Evolutionary conservation across 2,329 filamentous ascomycete genomes (phyloP).

Genomic region (Plectosphaerella sp.): DNA sequence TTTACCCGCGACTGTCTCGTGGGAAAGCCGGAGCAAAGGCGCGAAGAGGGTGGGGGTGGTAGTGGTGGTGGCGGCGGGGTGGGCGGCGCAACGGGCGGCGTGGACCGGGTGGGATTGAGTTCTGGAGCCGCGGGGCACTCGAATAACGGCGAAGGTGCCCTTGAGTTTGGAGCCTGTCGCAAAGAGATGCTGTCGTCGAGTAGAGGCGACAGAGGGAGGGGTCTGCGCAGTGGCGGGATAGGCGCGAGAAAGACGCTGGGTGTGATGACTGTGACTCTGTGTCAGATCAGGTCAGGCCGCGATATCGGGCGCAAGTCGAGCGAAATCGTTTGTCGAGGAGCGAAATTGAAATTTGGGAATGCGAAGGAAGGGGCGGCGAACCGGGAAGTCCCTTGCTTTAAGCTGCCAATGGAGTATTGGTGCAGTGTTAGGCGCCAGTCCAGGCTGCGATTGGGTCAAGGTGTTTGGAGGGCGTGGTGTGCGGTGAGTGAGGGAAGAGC

Average conservation of each 20-base stretch:
- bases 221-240: too few species aligned
- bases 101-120: too few species aligned
- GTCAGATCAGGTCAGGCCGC: not conserved
- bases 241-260: too few species aligned
- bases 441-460: not conserved
- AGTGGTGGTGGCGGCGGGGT: too few species aligned
- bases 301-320: not conserved
- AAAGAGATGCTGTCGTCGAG: too few species aligned
- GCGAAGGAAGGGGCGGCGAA: not conserved
- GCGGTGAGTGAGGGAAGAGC: not conserved
- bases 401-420: not conserved
- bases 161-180: too few species aligned
- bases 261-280: too few species aligned
- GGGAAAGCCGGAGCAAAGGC: slow-evolving; percentile 41
- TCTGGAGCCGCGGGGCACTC: too few species aligned
- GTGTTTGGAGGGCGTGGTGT: not conserved
- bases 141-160: too few species aligned
- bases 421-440: not conserved
- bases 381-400: not conserved
- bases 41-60: not conserved
- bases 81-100: too few species aligned
- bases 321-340: not conserved
- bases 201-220: too few species aligned
- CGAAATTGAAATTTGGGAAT: not conserved
- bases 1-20: slow-evolving; percentile 42